Evolutionary conservation across 2,329 filamentous ascomycete species (phyloP).

Genomic region (Aspergillus cejpii): DNA sequence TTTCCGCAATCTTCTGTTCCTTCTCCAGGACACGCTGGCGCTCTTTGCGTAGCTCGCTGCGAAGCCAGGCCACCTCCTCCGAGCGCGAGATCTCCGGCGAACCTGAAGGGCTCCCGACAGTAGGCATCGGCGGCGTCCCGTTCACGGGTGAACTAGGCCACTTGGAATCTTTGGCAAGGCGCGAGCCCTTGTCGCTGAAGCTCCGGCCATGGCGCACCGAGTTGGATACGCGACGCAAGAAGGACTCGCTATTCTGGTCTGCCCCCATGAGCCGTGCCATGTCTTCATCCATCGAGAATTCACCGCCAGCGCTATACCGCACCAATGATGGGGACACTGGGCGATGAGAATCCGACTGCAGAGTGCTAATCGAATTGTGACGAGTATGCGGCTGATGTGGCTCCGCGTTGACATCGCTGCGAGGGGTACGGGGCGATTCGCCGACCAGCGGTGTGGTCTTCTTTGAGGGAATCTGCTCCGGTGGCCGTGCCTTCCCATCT

Average conservation of each 20-base stretch:
- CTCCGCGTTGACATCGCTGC: conserved; percentile 40
- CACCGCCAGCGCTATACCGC: conserved; percentile 68
- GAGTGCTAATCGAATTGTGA: conserved; percentile 47
- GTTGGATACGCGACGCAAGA: conserved; percentile 84
- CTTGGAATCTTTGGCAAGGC: conserved; percentile 54
- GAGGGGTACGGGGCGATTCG: conserved; percentile 44
- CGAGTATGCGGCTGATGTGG: conserved; percentile 23
- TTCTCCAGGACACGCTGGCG: conserved; percentile 80
- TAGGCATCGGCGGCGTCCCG: conserved; percentile 45
- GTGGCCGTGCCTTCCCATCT: conserved; percentile 24
- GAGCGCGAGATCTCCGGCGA: conserved; percentile 43
- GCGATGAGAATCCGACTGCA: conserved; percentile 32
- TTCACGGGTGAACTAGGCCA: conserved; percentile 64
- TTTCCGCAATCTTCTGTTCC: conserved; percentile 76
- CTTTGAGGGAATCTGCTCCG: conserved; percentile 33
- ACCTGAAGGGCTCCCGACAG: conserved; percentile 67
- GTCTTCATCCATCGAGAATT: conserved; percentile 93
- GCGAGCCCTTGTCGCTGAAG: conserved; percentile 63
- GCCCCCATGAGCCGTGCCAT: conserved; percentile 80
- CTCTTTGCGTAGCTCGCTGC: conserved; percentile 69
- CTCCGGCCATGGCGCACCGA: conserved; percentile 89
- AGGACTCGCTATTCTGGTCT: conserved; percentile 64
- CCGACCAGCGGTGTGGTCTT: conserved; percentile 39
- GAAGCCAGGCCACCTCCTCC: conserved; percentile 60
- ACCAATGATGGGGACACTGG: conserved; percentile 60